Conservation (phyloP, 306 rosid species). For the Vigna nakashimae region DNA sequence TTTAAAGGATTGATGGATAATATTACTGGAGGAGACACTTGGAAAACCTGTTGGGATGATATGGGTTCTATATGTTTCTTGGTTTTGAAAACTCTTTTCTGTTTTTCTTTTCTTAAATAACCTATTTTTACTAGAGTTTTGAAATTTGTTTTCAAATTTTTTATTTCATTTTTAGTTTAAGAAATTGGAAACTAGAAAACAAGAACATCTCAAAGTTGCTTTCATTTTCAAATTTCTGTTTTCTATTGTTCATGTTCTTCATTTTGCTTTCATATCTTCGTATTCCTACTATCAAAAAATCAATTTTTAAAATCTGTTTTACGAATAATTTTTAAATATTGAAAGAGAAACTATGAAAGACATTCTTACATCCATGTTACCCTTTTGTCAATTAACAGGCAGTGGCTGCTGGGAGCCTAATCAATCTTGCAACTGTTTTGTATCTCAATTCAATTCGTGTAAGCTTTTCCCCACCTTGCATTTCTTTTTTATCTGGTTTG, state of each 20-base stretch:
- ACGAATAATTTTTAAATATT: background rate
- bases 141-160: background rate
- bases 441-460: conserved; percentile 84
- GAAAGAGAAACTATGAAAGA: background rate
- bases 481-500: conserved; percentile 24
- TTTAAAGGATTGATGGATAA: conserved; percentile 29
- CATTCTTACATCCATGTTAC: conserved; percentile 15
- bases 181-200: background rate
- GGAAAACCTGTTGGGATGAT: conserved; percentile 33
- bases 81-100: background rate
- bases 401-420: conserved; percentile 93
- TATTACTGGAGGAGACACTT: conserved; percentile 18
- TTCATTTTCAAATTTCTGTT: conserved; percentile 1
- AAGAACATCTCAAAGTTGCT: background rate
- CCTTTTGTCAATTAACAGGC: conserved; percentile 68
- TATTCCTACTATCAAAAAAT: background rate
- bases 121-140: background rate
- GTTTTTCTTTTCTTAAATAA: background rate
- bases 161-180: background rate
- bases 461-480: conserved; percentile 46
- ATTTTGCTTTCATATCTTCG: background rate
- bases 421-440: conserved; percentile 92
- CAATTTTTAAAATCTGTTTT: background rate
- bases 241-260: background rate
- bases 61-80: background rate